Percentiles rank a stretch among this genome's conserved stretches.
phyloP scores from a whole-genome alignment of 108 stramenopile genomes.

The Nitzschia sp. region DNA sequence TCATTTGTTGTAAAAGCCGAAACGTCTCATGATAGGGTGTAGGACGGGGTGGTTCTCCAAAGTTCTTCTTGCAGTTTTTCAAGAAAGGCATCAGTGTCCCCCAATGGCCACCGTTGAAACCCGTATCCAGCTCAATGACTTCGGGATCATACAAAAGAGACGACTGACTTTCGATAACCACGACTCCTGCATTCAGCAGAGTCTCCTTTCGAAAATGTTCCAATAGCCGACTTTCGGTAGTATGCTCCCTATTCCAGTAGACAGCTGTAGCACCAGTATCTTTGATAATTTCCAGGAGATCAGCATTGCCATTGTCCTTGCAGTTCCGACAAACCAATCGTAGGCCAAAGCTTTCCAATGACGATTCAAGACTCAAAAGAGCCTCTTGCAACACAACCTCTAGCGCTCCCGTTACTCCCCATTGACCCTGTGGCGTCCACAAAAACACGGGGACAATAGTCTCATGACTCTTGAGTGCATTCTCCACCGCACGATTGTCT shows the following conservation, averaged over 20 bases:
- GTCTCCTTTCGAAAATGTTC: neutral
- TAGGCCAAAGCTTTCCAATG: slow-evolving; percentile 24
- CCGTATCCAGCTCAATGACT: slow-evolving; percentile 16
- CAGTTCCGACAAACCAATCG: slow-evolving; percentile 25
- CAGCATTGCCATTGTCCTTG: slow-evolving; percentile 13
- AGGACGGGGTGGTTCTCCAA: slow-evolving; percentile 34
- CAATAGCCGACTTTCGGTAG: slow-evolving; percentile 21
- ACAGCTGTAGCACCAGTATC: slow-evolving; percentile 21
- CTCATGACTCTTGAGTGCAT: slow-evolving; percentile 16
- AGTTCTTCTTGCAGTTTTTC: slow-evolving; percentile 28
- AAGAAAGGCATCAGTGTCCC: slow-evolving; percentile 52
- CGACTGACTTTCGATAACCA: slow-evolving; percentile 14
- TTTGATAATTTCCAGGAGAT: slow-evolving; percentile 15
- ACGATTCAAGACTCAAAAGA: slow-evolving; percentile 13
- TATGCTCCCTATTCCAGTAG: slow-evolving; percentile 40
- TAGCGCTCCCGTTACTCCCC: slow-evolving; percentile 31
- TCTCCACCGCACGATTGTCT: slow-evolving; percentile 37
- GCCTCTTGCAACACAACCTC: slow-evolving; percentile 43
- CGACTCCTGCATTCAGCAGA: neutral
- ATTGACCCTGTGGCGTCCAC: slow-evolving; percentile 28
- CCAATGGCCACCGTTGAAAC: slow-evolving; percentile 48
- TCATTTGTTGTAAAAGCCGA: slow-evolving; percentile 15
- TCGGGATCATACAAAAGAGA: slow-evolving; percentile 40
- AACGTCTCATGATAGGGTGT: slow-evolving; percentile 32
- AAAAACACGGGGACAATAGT: slow-evolving; percentile 39